Evolutionary conservation across 345 rosid genomes (phyloP).

Genomic region (Eucalyptus melliodora): DNA sequence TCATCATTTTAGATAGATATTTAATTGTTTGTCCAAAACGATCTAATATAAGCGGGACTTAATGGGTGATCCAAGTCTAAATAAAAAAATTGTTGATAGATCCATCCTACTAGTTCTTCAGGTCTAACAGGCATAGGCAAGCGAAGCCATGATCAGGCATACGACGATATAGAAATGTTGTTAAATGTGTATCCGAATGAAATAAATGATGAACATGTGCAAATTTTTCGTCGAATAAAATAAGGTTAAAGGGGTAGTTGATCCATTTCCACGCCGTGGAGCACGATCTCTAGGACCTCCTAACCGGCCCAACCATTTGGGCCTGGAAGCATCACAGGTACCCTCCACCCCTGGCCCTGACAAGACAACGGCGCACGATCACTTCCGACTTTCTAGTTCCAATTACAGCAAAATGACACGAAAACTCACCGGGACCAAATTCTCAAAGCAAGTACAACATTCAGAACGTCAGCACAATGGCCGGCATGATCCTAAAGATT

Average conservation of each 20-base stretch:
- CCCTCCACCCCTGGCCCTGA: background rate
- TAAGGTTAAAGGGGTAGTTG: background rate
- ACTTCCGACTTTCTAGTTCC: background rate
- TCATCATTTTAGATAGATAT: background rate
- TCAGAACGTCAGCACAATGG: background rate
- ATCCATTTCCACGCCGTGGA: background rate
- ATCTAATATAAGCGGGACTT: background rate
- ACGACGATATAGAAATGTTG: background rate
- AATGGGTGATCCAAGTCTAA: background rate
- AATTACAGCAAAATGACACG: background rate
- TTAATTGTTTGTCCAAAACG: background rate
- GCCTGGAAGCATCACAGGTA: background rate
- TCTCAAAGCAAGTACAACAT: background rate
- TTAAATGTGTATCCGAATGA: background rate
- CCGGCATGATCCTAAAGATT: background rate
- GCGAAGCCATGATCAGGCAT: background rate
- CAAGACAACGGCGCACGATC: background rate
- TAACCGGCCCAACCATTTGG: background rate
- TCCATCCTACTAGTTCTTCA: background rate
- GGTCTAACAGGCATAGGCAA: background rate
- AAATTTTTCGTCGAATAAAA: background rate
- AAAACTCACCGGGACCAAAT: background rate
- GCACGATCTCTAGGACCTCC: background rate
- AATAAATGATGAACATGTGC: background rate
- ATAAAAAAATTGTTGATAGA: background rate